A percentile compares a stretch with the other conserved stretches of the same genome.
Conservation (phyloP, 257 asterid genomes). For the Salvia rosmarinus region DNA sequence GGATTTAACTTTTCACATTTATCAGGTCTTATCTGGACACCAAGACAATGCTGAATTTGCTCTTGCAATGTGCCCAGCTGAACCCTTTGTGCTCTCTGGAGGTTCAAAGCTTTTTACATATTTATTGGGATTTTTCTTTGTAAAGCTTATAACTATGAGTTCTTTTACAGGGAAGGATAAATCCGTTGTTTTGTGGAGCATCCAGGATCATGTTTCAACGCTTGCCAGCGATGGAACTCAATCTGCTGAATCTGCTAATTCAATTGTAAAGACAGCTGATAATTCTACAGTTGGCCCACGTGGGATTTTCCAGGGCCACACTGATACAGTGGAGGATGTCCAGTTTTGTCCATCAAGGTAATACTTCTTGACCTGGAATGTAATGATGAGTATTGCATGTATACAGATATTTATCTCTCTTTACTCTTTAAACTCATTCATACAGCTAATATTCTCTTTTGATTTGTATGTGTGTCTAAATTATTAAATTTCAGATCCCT, state of each 20-base stretch:
- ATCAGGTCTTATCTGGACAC: slow-evolving; percentile 88
- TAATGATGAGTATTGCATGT: background rate
- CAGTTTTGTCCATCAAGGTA: slow-evolving; percentile 99
- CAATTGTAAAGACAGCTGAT: slow-evolving; percentile 74
- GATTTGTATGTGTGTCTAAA: background rate
- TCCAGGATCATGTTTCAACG: slow-evolving; percentile 89
- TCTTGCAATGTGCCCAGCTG: slow-evolving; percentile 94
- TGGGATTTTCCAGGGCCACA: slow-evolving; percentile 85
- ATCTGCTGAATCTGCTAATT: slow-evolving; percentile 57
- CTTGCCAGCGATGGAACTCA: slow-evolving; percentile 67
- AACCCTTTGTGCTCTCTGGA: slow-evolving; percentile 98
- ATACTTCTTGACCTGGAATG: slow-evolving; percentile 12
- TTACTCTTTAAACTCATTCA: slow-evolving; percentile 9
- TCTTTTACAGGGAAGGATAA: slow-evolving; percentile 84
- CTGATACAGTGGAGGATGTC: slow-evolving; percentile 95
- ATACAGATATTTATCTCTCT: background rate
- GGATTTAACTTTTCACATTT: background rate
- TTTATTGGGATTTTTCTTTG: slow-evolving; percentile 5
- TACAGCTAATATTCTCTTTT: background rate
- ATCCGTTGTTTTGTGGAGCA: slow-evolving; percentile 93
- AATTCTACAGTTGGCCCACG: slow-evolving; percentile 89
- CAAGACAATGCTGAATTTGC: slow-evolving; percentile 98
- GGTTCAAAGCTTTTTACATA: slow-evolving; percentile 48
- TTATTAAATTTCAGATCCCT: background rate
- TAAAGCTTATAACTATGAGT: slow-evolving; percentile 29